A percentile compares a stretch with the other conserved stretches of the same genome.
These are phyloP conservation scores for Mariannaea elegans DNA, from an alignment of 2,329 filamentous ascomycete species.

Conservation along the genomic window DNA sequence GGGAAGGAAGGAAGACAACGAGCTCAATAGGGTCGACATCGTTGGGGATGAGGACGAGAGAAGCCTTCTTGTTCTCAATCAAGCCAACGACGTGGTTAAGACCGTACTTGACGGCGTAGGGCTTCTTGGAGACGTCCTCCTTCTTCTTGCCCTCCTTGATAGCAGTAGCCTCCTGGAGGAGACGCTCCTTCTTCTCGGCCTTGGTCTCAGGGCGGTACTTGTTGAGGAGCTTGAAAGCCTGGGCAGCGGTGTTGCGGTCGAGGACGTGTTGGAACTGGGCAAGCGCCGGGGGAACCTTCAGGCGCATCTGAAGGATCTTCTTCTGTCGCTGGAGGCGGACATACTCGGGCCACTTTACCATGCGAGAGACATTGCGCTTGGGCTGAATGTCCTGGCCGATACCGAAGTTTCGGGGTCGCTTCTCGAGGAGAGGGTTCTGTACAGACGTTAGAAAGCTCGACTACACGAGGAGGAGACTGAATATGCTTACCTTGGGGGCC, in stretches of 20 bases:
- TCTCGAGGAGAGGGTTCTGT: constrained; percentile 99
- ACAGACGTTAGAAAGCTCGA: constrained; percentile 3
- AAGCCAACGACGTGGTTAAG: constrained; percentile 98
- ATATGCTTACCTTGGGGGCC: constrained; percentile 85
- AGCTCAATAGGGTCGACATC: constrained; percentile 99
- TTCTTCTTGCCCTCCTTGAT: constrained; percentile 99
- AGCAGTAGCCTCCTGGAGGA: constrained; percentile 97
- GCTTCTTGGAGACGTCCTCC: constrained; percentile 99
- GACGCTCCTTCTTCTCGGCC: constrained; percentile 99
- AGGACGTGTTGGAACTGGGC: constrained; percentile 98
- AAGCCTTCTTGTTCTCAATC: constrained; percentile 99
- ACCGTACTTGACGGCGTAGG: constrained; percentile 99
- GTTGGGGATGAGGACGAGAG: constrained; percentile 97
- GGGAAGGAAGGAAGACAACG: constrained; percentile 97
- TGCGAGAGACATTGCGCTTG: constrained; percentile 91
- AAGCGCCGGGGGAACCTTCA: constrained; percentile 98
- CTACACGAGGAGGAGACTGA: neutral
- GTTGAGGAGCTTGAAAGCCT: constrained; percentile 99
- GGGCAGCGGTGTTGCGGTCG: constrained; percentile 94
- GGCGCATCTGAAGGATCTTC: constrained; percentile 97
- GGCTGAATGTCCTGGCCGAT: constrained; percentile 99
- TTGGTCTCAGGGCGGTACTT: constrained; percentile 99
- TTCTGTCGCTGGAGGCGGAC: constrained; percentile 94
- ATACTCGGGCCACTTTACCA: constrained; percentile 99
- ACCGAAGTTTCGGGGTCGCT: constrained; percentile 95